A percentile compares a stretch with the other conserved stretches of the same genome.
phyloP scores from a whole-genome alignment of 192 early-diverging fungal genomes.

The Backusella luteola region DNA sequence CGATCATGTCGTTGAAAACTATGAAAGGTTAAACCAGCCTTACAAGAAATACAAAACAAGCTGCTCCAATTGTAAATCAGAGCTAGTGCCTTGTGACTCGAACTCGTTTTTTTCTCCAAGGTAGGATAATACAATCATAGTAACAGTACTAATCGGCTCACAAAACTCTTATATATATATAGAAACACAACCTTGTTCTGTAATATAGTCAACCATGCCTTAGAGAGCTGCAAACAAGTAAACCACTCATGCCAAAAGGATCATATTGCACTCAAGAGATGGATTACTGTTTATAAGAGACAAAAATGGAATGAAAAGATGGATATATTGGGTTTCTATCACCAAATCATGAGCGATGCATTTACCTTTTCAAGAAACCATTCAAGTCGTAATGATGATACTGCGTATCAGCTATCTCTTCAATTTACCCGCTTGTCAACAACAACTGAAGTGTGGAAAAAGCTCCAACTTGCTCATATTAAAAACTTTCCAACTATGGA shows the following conservation, averaged over 20 bases:
- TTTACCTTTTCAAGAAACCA: not conserved
- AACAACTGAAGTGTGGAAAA: conserved; percentile 48
- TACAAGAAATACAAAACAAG: conserved; percentile 48
- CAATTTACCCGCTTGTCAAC: conserved; percentile 1
- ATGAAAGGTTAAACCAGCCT: conserved; percentile 53
- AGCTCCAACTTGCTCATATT: conserved; percentile 57
- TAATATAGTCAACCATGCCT: not conserved
- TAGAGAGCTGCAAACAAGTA: not conserved
- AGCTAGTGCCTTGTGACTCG: conserved; percentile 37
- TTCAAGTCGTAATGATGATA: not conserved
- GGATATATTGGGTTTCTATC: not conserved
- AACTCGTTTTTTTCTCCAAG: not conserved
- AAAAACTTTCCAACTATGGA: conserved; percentile 42
- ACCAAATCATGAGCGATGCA: not conserved
- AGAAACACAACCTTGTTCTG: not conserved
- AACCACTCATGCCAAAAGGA: not conserved
- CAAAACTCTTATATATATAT: not conserved
- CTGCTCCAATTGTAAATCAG: conserved; percentile 47
- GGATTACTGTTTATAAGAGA: not conserved
- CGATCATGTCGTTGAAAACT: conserved; percentile 34
- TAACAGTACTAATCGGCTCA: not conserved
- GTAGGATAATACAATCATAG: not conserved
- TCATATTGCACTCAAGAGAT: not conserved
- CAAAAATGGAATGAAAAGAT: conserved; percentile 2
- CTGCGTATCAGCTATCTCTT: not conserved